phyloP scores from a whole-genome alignment of 331 rosid genomes.

The Quercus phellos region DNA sequence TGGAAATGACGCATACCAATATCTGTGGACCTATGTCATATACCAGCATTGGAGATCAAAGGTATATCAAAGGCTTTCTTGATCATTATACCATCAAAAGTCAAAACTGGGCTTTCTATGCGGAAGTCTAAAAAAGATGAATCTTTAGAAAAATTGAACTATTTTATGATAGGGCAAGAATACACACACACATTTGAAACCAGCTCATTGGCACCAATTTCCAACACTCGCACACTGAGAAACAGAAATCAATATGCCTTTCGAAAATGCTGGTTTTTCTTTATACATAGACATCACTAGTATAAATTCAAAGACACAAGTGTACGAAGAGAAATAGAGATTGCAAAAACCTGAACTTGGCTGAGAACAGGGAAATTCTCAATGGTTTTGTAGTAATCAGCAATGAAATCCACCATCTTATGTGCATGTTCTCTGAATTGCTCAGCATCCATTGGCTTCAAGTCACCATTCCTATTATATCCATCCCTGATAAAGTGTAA shows the following conservation, averaged over 20 bases:
- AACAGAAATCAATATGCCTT: neutral
- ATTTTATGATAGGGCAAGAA: no score
- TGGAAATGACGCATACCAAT: no score
- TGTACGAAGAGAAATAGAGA: neutral
- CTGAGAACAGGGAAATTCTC: constrained; percentile 73
- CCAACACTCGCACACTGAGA: neutral
- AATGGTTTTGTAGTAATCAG: constrained; percentile 82
- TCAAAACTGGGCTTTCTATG: no score
- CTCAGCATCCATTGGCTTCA: constrained; percentile 83
- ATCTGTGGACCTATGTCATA: no score
- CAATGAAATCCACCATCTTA: constrained; percentile 91
- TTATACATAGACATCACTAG: neutral
- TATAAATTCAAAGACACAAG: neutral
- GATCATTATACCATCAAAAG: no score
- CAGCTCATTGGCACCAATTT: neutral
- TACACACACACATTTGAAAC: no score
- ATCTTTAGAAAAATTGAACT: no score
- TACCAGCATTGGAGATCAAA: no score
- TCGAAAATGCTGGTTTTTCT: neutral
- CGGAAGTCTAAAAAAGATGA: no score
- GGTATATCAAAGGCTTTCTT: no score
- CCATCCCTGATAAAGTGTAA: constrained; percentile 7
- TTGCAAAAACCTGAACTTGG: constrained; percentile 68
- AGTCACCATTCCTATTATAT: constrained; percentile 42
- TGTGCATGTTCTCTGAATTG: constrained; percentile 85